Conservation (phyloP, 108 stramenopile genomes). For the Nannochloropsis salina region DNA sequence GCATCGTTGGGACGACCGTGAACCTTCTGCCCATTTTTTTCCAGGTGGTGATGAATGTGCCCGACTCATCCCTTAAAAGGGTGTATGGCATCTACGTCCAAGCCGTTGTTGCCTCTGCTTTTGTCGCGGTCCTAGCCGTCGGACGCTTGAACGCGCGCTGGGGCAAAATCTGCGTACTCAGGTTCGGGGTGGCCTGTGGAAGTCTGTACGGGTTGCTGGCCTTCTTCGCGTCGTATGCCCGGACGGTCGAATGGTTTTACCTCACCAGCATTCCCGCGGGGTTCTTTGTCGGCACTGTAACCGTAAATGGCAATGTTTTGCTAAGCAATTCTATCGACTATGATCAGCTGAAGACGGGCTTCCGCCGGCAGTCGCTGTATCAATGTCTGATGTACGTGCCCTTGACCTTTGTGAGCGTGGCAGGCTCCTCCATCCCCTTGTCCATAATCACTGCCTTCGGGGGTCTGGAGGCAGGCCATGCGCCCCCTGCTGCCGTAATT, state of each 20-base stretch:
- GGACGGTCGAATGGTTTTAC: not conserved
- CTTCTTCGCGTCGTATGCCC: not conserved
- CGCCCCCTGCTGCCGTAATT: not conserved
- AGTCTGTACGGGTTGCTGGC: not conserved
- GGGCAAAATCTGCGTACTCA: not conserved
- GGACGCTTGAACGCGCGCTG: not conserved
- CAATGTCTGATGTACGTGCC: constrained; percentile 12
- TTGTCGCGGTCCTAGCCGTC: not conserved
- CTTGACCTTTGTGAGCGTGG: not conserved
- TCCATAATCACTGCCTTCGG: not conserved
- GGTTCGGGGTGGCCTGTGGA: not conserved
- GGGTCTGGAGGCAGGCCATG: not conserved
- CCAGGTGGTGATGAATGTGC: not conserved
- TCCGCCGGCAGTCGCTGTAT: constrained; percentile 3
- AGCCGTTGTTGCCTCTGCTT: not conserved
- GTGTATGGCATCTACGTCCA: not conserved
- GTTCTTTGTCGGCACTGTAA: not conserved
- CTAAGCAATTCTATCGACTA: not conserved
- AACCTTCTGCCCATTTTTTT: not conserved
- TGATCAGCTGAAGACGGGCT: not conserved
- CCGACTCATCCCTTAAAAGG: not conserved
- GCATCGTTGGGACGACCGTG: not conserved
- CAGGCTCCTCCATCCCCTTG: constrained; percentile 14
- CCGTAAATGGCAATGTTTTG: constrained; percentile 11
- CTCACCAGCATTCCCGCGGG: not conserved